phyloP scores from a whole-genome alignment of 192 early-diverging fungal species.

The Backusella circina region DNA sequence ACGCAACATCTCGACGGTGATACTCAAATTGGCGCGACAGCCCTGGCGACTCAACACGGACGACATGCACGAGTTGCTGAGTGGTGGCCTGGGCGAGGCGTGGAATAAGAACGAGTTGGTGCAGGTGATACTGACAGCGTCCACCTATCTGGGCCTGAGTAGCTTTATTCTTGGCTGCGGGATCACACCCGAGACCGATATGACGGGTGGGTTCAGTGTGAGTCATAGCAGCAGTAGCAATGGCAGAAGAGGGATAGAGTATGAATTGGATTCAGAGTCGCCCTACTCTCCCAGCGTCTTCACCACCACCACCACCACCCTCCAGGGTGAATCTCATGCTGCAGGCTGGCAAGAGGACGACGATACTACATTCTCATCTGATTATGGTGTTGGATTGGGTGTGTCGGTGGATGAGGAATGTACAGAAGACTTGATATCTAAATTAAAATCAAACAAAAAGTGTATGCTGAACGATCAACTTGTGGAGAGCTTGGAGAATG shows the following conservation, averaged over 20 bases:
- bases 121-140: conserved; percentile 46
- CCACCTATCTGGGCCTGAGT: conserved; percentile 49
- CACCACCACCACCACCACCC: too few relatives aligned
- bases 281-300: not conserved
- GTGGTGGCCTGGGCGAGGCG: conserved; percentile 24
- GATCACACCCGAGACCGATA: conserved; percentile 55
- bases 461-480: conserved; percentile 17
- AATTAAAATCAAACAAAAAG: conserved; percentile 27
- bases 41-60: conserved; percentile 46
- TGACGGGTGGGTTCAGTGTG: conserved; percentile 42
- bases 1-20: conserved; percentile 38
- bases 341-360: conserved; percentile 20
- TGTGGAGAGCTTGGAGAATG: conserved; percentile 15
- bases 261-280: conserved; percentile 26
- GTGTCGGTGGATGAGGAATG: conserved; percentile 8
- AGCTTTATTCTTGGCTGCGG: conserved; percentile 52
- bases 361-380: not conserved
- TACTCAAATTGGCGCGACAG: conserved; percentile 47
- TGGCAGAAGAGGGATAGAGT: conserved; percentile 25
- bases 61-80: conserved; percentile 40
- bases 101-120: conserved; percentile 54
- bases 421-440: conserved; percentile 15
- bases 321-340: conserved; percentile 2
- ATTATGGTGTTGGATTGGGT: not conserved
- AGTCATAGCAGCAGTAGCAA: not conserved